phyloP scores from a whole-genome alignment of 306 rosid genomes.

The Pueraria montana region DNA sequence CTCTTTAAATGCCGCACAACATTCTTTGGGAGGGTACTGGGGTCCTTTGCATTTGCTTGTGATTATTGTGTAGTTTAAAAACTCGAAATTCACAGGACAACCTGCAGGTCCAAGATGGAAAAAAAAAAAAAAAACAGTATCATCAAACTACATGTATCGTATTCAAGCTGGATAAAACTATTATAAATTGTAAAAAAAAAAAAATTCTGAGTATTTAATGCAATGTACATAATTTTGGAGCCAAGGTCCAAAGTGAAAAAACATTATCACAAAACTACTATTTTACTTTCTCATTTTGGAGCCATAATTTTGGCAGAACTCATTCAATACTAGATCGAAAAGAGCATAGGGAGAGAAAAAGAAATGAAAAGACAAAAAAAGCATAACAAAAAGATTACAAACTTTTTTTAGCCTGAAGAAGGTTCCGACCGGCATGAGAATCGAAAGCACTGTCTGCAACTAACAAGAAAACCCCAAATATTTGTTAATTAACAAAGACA shows the following conservation, averaged over 20 bases:
- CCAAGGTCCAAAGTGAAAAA: too few relatives aligned
- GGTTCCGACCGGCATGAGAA: slow-evolving; percentile 69
- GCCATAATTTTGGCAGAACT: too few relatives aligned
- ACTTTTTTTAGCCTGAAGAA: slow-evolving; percentile 93
- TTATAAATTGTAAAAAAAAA: too few relatives aligned
- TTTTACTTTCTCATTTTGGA: too few relatives aligned
- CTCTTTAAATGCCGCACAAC: slow-evolving; percentile 75
- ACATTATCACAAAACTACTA: too few relatives aligned
- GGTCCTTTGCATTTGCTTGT: slow-evolving; percentile 97
- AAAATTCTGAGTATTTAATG: too few relatives aligned
- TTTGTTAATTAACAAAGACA: neutral
- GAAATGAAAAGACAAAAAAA: too few relatives aligned
- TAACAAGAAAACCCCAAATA: slow-evolving; percentile 36
- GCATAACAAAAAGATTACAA: neutral
- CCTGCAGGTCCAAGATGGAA: slow-evolving; percentile 68
- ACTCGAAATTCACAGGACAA: slow-evolving; percentile 93
- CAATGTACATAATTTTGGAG: too few relatives aligned
- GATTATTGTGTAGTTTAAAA: slow-evolving; percentile 81
- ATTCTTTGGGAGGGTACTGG: slow-evolving; percentile 57
- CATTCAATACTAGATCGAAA: too few relatives aligned
- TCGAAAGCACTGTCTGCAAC: slow-evolving; percentile 66
- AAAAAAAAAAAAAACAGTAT: slow-evolving; percentile 27
- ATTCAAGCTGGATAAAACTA: too few relatives aligned
- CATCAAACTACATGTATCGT: slow-evolving; percentile 32
- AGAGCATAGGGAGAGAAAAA: too few relatives aligned